Base-by-base conservation (phyloP, 2,329 filamentous ascomycete species). In the Tolypocladium album region DNA sequence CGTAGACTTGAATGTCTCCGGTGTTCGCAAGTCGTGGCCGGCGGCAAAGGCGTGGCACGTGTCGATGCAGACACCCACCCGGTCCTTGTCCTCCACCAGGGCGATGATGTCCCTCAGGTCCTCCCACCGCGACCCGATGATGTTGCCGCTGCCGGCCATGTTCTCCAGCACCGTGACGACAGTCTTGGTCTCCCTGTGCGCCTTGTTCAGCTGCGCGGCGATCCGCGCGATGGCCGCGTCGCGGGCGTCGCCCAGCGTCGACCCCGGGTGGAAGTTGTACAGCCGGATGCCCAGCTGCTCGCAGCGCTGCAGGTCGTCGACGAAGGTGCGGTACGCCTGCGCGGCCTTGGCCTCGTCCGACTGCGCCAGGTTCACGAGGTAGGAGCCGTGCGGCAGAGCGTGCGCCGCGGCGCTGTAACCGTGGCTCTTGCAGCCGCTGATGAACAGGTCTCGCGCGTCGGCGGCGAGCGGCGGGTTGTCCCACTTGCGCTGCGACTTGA, bases 221-320 rank as follows among this genome's bases (percentile, higher is more conserved):
- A 99, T 90, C 45, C 94, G 85, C 17, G 75, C 79, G 60, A 96
- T 87, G 4, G 92, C 92, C 24, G 85, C 86, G 0, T 80, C 77
- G 42, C 88, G 84, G 4, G 82, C 79, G 40, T 82, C 82, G 55
- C 87, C 86, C 60, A 88, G 88, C 1, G 88, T 88, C 60, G 88
- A 92, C 24, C 94, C 94, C 0, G 94, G 94, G 71, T 99, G 94
- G 76, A 99, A 97, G 75, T 99, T 99, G 79, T 97, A 99, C n/a
- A 97, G 81, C 63, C 77, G 81, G 68, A 99, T 96, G 1, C 92
- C 91, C 0, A 99, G 83, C 55, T 82, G 80, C 69, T 96, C 89
- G 72, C 94, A 97, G 12, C 94, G 86, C 57, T 84, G 78, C 1
- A 99, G 79, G 71, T 99, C 94, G 67, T 99, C 92, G 20, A 96